Percentiles rank a stretch among this genome's conserved stretches.
These are phyloP conservation scores for Actinidia arguta DNA, from an alignment of 179 eudicot genomes.

Conservation along the genomic window DNA sequence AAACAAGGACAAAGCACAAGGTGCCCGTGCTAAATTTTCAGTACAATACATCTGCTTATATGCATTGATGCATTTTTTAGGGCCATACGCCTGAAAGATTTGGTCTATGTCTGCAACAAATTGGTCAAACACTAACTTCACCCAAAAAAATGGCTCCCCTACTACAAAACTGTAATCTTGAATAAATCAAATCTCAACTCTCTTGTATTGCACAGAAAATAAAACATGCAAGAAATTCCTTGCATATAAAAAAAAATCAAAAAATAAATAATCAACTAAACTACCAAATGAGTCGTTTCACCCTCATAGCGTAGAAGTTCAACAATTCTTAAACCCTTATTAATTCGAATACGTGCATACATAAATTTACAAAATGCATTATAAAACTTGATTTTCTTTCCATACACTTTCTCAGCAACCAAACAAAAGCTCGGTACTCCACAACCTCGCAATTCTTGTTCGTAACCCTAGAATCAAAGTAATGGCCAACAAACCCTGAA, in stretches of 20 bases:
- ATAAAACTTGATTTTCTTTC: neutral
- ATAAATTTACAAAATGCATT: neutral
- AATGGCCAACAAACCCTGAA: neutral
- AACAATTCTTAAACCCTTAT: neutral
- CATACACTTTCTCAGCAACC: neutral
- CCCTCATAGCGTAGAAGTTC: neutral
- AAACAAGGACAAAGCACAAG: neutral
- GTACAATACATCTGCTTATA: neutral
- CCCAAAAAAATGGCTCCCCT: too few relatives aligned
- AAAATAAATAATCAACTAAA: neutral
- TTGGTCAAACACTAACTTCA: too few relatives aligned
- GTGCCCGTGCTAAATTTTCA: conserved; percentile 7
- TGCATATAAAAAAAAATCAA: neutral
- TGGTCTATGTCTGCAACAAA: too few relatives aligned
- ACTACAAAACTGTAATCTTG: too few relatives aligned
- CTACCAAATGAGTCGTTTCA: neutral
- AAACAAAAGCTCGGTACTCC: neutral
- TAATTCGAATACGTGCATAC: neutral
- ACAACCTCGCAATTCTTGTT: neutral
- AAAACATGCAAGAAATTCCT: too few relatives aligned
- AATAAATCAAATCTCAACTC: neutral
- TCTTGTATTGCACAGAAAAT: neutral
- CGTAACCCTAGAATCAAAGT: neutral
- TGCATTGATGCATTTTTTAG: too few relatives aligned
- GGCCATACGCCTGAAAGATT: too few relatives aligned